Evolutionary conservation across 2,329 filamentous ascomycete genomes (phyloP).

Genomic region (Verticillium nonalfalfae): DNA sequence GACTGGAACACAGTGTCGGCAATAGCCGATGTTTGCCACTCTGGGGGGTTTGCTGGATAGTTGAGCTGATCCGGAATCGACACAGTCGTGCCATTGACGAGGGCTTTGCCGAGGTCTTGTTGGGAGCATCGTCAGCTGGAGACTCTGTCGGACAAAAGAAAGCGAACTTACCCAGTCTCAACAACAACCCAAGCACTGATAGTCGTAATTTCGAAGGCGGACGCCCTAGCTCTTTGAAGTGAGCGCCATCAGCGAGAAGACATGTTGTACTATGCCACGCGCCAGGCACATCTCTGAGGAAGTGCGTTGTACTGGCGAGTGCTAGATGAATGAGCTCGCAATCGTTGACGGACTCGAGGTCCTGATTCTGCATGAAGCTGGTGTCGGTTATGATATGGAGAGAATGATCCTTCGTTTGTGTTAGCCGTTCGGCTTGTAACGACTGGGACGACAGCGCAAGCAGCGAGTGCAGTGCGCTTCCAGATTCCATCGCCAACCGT

Average conservation of each 20-base stretch:
- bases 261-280: slow-evolving; percentile 2
- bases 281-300: slow-evolving; percentile 2
- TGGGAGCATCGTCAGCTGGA: neutral
- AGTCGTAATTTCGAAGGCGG: slow-evolving; percentile 6
- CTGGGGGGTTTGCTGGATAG: slow-evolving; percentile 2
- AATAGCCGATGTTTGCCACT: slow-evolving; percentile 5
- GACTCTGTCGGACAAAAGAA: neutral
- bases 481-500: slow-evolving; percentile 18
- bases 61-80: slow-evolving; percentile 16
- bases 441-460: slow-evolving; percentile 12
- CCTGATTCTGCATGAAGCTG: neutral
- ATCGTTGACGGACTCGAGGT: neutral
- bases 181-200: slow-evolving; percentile 11
- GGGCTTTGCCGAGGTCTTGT: slow-evolving; percentile 19
- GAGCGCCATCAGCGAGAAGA: slow-evolving; percentile 2
- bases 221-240: neutral
- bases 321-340: slow-evolving; percentile 1
- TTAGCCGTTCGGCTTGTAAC: slow-evolving; percentile 1
- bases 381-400: slow-evolving; percentile 3
- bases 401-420: neutral
- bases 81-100: slow-evolving; percentile 18
- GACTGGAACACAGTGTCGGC: slow-evolving; percentile 12
- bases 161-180: slow-evolving; percentile 17
- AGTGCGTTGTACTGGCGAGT: slow-evolving; percentile 1
- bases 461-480: slow-evolving; percentile 17